Conservation (phyloP, 1,139 yeast species). For the Suhomyces bolitotheri region DNA sequence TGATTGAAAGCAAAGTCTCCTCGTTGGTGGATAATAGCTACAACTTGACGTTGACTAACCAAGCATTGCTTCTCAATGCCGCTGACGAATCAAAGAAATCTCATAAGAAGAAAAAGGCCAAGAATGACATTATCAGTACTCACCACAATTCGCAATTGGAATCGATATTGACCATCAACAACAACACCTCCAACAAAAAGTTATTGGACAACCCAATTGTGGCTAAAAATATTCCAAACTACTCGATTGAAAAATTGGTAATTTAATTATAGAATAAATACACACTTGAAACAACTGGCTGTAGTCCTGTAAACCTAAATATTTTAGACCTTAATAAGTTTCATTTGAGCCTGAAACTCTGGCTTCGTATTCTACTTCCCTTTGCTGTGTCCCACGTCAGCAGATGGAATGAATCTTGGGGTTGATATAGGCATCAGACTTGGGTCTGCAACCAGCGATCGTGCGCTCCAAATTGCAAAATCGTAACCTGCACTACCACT, state of each 20-base stretch:
- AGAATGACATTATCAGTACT: conserved; percentile 24
- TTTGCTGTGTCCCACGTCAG: no score
- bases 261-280: conserved; percentile 22
- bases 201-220: conserved; percentile 32
- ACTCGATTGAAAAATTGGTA: conserved; percentile 52
- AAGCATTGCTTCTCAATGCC: conserved; percentile 37
- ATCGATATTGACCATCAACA: conserved; percentile 40
- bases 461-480: no score
- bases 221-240: conserved; percentile 46
- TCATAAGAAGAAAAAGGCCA: conserved; percentile 19
- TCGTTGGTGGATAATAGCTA: conserved; percentile 52
- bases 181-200: conserved; percentile 30
- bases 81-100: conserved; percentile 18
- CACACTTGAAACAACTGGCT: background rate
- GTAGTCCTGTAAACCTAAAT: no score
- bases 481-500: no score
- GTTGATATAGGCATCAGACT: no score
- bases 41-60: conserved; percentile 57
- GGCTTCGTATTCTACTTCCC: no score
- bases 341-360: no score
- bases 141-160: conserved; percentile 36
- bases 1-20: conserved; percentile 51
- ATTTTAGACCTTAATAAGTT: no score
- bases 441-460: no score
- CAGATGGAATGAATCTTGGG: no score